Evolutionary conservation across 208 protist genomes (phyloP).

Genomic region (Trypanosoma avium): DNA sequence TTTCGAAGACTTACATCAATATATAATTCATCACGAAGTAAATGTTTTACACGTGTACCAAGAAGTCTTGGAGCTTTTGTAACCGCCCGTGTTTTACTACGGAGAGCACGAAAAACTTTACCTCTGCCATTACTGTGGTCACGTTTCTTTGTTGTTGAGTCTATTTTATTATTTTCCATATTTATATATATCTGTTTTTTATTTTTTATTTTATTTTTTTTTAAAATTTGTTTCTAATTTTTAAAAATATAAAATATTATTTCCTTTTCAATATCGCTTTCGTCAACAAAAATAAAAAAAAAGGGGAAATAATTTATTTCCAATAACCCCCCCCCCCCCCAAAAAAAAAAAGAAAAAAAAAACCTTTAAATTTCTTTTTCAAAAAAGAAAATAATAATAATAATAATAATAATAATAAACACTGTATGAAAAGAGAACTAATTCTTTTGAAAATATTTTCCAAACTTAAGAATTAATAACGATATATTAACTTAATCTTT

Average conservation of each 20-base stretch:
- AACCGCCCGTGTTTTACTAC: constrained; percentile 33
- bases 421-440: not conserved
- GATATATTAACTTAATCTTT: no score
- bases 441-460: not conserved
- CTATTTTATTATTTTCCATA: not conserved
- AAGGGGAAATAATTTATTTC: not conserved
- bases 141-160: no score
- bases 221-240: no score
- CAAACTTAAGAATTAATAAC: no score
- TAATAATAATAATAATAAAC: constrained; percentile 1
- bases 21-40: constrained; percentile 66
- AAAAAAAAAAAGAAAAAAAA: not conserved
- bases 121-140: not conserved
- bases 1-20: constrained; percentile 54
- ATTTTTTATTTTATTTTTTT: no score
- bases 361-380: not conserved
- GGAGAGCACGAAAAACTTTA: not conserved
- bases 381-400: not conserved
- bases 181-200: no score
- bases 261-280: no score
- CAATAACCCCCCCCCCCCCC: not conserved
- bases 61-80: constrained; percentile 60
- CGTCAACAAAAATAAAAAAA: not conserved
- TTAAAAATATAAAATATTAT: no score
- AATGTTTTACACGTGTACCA: constrained; percentile 61